These are phyloP conservation scores for Thielaviopsis populi DNA, from an alignment of 2,329 filamentous ascomycete genomes.

Conservation along the genomic window DNA sequence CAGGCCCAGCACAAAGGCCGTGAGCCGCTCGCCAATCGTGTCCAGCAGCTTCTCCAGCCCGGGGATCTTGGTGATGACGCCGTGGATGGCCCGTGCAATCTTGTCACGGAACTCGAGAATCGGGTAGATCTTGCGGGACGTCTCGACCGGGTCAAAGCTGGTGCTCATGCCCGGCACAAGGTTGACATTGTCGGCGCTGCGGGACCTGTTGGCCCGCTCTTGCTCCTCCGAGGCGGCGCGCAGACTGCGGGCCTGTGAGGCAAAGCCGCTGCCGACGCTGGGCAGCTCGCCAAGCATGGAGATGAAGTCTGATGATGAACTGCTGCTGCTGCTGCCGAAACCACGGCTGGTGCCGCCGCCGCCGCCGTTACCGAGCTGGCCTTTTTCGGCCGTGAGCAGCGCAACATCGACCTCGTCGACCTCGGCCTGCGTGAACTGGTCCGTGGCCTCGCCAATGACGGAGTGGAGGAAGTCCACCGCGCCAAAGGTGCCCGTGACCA, in stretches of 20 bases:
- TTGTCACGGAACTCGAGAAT: constrained; percentile 89
- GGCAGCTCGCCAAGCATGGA: constrained; percentile 64
- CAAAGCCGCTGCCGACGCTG: constrained; percentile 48
- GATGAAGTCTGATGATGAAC: constrained; percentile 45
- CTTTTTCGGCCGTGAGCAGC: constrained; percentile 50
- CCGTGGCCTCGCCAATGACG: constrained; percentile 56
- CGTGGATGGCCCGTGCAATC: constrained; percentile 74
- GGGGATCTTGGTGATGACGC: constrained; percentile 79
- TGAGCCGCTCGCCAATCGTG: constrained; percentile 83
- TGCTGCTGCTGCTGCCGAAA: constrained; percentile 25
- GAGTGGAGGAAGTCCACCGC: constrained; percentile 76
- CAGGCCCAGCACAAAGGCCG: constrained; percentile 78
- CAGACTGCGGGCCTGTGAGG: constrained; percentile 48
- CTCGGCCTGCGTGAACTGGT: constrained; percentile 74
- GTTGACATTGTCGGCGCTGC: constrained; percentile 31
- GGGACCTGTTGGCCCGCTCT: constrained; percentile 33
- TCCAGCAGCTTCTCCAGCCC: constrained; percentile 82
- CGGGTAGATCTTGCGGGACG: constrained; percentile 73
- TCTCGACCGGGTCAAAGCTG: constrained; percentile 63
- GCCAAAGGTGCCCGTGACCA: constrained; percentile 64
- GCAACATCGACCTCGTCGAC: constrained; percentile 67
- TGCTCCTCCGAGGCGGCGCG: constrained; percentile 47
- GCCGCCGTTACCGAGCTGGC: constrained; percentile 24
- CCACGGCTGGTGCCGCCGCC: constrained; percentile 18
- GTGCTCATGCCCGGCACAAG: constrained; percentile 60